Evolutionary conservation across 176 grass and related monocot species (phyloP), one percentile per base, ranked within the genome.

Genomic region (Cenchrus purpureus): DNA sequence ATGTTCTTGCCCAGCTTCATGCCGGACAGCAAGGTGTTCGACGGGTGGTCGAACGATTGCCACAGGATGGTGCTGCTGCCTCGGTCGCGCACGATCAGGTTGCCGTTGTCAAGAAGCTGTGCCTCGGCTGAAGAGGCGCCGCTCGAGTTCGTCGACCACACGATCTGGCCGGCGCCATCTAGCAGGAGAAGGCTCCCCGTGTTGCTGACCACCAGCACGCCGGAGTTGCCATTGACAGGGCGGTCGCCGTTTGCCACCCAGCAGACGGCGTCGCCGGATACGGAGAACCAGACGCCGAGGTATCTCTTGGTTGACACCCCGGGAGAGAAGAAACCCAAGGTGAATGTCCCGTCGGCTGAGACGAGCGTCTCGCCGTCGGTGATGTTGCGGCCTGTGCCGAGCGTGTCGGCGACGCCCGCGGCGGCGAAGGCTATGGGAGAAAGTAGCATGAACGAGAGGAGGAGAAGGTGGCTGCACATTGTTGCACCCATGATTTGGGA

Each of bases 251-350:
- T 91, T 7, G 86, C 90, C 20, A 91, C 82, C 82, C 79, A 90
- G 69, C 79, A 48, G 10, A 88, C 62, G 8, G 71, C 50, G 42
- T 13, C 49, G 7, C 12, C 20, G 14, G 58, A 82, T 34, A 11
- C 66, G 25, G 61, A 12, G 79, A 74, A 91, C 90, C 90, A 85
- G 10, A 91, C 57, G 4, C 77, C 86, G 2, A 85, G 37, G 71
- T 85, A 54, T 3, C 79, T 71, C 12, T 29, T 67, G 12, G n/a
- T 15, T 22, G 37, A 44, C 22, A 8, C 28, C 25, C 80, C 70
- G 3, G 79, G 90, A 1, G 86, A 86, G 83, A 88, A 86, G 82
- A 88, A 92, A 0, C 90, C 86, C 20, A 91, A 7, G 31, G 59
- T 81, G 49, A 92, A 92, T 1, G n/a, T 25, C 5, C 90, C 83